phyloP scores from a whole-genome alignment of 306 rosid genomes.

The Sphenostylis stenocarpa region DNA sequence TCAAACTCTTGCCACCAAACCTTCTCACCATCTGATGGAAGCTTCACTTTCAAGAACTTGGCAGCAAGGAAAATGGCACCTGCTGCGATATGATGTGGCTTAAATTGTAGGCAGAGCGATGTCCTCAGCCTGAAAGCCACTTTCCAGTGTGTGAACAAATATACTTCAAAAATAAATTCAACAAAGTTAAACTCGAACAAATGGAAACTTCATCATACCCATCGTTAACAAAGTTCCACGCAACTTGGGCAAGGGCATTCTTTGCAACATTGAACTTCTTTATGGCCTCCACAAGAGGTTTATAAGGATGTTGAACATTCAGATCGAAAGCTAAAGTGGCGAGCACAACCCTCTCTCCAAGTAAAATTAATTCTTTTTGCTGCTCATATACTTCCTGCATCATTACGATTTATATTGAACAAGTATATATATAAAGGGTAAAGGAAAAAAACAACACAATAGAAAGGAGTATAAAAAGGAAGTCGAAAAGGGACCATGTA shows the following conservation, averaged over 20 bases:
- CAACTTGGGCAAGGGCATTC: conserved; percentile 97
- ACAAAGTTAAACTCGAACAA: conserved; percentile 27
- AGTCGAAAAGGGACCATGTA: background rate
- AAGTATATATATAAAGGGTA: conserved; percentile 12
- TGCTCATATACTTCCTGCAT: conserved; percentile 95
- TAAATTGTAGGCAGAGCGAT: conserved; percentile 99
- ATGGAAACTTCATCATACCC: conserved; percentile 69
- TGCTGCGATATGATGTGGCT: conserved; percentile 98
- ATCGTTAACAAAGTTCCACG: conserved; percentile 99
- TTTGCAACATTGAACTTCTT: conserved; percentile 94
- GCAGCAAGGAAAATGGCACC: conserved; percentile 99
- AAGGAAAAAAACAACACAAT: conserved; percentile 12
- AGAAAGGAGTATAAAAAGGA: background rate
- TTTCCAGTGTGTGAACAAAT: conserved; percentile 59
- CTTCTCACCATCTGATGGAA: conserved; percentile 97
- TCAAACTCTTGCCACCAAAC: conserved; percentile 99
- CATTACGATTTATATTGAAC: conserved; percentile 19
- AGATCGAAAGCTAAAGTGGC: conserved; percentile 88
- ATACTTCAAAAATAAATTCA: conserved; percentile 37
- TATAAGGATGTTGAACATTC: conserved; percentile 92
- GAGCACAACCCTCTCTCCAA: conserved; percentile 90
- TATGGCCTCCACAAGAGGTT: conserved; percentile 98
- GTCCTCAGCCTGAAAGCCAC: conserved; percentile 97
- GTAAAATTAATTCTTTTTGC: conserved; percentile 87
- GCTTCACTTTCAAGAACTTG: conserved; percentile 97